Evolutionary conservation across 163 green algal genomes (phyloP).

Genomic region (Scenedesmus sp.): DNA sequence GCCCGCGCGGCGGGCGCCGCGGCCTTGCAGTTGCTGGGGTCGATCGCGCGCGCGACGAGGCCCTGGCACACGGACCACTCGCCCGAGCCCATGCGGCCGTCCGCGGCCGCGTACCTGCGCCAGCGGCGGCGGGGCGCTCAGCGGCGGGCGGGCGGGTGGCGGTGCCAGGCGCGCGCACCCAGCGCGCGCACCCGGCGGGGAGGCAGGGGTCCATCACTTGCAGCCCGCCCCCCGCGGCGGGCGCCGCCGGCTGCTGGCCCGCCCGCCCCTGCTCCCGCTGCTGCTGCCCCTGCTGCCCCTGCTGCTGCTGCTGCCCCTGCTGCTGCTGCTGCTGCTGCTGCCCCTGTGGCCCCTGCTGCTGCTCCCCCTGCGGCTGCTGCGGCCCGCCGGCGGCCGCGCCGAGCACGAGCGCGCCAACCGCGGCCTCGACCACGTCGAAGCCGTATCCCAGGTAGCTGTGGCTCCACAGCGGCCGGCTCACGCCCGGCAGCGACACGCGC

Average conservation of each 20-base stretch:
- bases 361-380: not conserved
- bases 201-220: constrained; percentile 39
- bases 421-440: constrained; percentile 60
- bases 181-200: constrained; percentile 25
- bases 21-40: constrained; percentile 28
- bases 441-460: constrained; percentile 79
- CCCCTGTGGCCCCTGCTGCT: not conserved
- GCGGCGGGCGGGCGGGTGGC: no score
- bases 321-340: not conserved
- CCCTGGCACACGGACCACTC: constrained; percentile 38
- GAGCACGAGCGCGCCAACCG: constrained; percentile 13
- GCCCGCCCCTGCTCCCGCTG: not conserved
- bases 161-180: not conserved
- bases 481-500: no score
- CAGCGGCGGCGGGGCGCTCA: no score
- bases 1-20: not conserved
- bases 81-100: constrained; percentile 23
- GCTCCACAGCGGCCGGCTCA: constrained; percentile 59
- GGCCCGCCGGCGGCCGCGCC: not conserved
- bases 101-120: constrained; percentile 14
- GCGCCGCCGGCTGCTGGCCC: not conserved
- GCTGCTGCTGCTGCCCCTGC: not conserved
- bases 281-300: not conserved
- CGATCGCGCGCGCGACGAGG: constrained; percentile 23
- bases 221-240: not conserved